Percentiles rank a stretch among this genome's conserved stretches.
Evolutionary conservation across 768 basidiomycete genomes (phyloP).

Genomic region (Pleurotus salmoneostramineus): DNA sequence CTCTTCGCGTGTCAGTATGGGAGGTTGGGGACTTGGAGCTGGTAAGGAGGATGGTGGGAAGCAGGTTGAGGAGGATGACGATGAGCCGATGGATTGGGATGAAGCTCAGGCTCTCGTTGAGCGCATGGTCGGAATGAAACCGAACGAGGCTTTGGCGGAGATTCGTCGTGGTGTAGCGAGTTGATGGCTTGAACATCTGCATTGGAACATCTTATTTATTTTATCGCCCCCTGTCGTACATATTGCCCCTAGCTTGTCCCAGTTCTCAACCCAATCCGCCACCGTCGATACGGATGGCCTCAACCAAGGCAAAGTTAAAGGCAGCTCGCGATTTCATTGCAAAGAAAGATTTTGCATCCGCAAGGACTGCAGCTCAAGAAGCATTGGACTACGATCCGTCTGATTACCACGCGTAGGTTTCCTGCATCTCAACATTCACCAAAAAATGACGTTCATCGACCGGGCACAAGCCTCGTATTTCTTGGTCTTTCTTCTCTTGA

Average conservation of each 20-base stretch:
- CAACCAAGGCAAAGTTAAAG: constrained; percentile 75
- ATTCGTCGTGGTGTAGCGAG: constrained; percentile 5
- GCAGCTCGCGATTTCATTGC: constrained; percentile 68
- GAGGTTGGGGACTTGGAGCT: constrained; percentile 73
- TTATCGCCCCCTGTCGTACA: not conserved
- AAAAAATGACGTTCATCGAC: no score
- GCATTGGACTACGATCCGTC: constrained; percentile 73
- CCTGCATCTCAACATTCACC: no score
- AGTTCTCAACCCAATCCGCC: not conserved
- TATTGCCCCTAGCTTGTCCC: not conserved
- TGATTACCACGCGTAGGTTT: constrained; percentile 83
- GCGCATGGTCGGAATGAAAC: constrained; percentile 52
- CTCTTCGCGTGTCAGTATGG: constrained; percentile 44
- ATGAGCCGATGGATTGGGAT: constrained; percentile 64
- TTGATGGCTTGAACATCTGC: not conserved
- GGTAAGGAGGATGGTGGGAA: constrained; percentile 47
- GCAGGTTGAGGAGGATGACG: constrained; percentile 55
- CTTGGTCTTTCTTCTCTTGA: constrained; percentile 78
- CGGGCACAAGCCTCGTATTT: constrained; percentile 67
- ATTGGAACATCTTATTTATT: not conserved
- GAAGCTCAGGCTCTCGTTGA: constrained; percentile 64
- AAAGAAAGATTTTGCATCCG: constrained; percentile 71
- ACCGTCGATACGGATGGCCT: constrained; percentile 27
- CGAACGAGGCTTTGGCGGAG: constrained; percentile 7
- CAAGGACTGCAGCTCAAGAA: constrained; percentile 61